These are phyloP conservation scores for Leonotis leonurus DNA, from an alignment of 257 asterid species.

Conservation along the genomic window DNA sequence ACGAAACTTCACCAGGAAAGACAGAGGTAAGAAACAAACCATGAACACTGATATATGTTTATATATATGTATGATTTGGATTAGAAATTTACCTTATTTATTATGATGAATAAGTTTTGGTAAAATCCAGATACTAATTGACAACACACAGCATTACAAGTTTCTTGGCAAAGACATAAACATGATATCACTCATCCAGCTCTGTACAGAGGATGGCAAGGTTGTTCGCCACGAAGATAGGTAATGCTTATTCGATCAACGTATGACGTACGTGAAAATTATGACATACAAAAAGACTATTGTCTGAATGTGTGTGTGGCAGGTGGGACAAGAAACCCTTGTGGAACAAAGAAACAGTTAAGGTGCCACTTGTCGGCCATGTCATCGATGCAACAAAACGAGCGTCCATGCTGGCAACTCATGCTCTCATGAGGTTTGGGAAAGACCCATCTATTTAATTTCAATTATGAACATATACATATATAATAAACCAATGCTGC, in stretches of 20 bases:
- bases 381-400: constrained; percentile 42
- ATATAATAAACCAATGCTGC: background rate
- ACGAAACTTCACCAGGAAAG: constrained; percentile 52
- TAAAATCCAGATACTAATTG: constrained; percentile 50
- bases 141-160: constrained; percentile 82
- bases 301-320: background rate
- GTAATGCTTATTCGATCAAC: too few relatives aligned
- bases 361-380: constrained; percentile 51
- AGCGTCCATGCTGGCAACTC: constrained; percentile 71
- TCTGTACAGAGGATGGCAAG: constrained; percentile 71
- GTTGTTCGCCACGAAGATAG: constrained; percentile 73
- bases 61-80: background rate
- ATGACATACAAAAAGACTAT: too few relatives aligned
- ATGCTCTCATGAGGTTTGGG: constrained; percentile 76
- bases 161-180: constrained; percentile 66
- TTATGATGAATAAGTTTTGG: background rate
- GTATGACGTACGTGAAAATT: too few relatives aligned
- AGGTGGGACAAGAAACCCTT: constrained; percentile 91
- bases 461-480: too few relatives aligned
- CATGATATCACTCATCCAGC: constrained; percentile 69
- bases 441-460: constrained; percentile 41
- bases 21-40: constrained; percentile 39
- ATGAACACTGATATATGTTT: too few relatives aligned
- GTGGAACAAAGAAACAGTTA: constrained; percentile 53
- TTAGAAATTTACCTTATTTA: background rate